Base-by-base conservation (phyloP, 371 early-diverging fungal genomes). In the Massospora cicadina region DNA sequence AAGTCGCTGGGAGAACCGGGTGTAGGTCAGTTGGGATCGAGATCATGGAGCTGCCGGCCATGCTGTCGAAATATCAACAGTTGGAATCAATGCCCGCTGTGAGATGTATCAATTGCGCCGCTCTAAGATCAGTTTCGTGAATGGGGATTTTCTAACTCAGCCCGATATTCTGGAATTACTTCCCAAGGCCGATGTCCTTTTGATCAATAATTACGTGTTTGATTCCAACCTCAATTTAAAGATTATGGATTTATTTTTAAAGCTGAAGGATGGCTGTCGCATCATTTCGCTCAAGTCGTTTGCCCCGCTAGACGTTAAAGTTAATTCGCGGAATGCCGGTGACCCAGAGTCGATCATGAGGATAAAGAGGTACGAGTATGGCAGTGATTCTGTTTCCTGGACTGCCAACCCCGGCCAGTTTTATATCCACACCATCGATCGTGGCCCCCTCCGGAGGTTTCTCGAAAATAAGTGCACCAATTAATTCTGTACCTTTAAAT, bases 141-240 rank as follows among this genome's bases (percentile, higher is more conserved):
- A 79, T n/a, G 90, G 85, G 21, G 88, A 88, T 72, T 87, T 89
- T 71, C 71, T 87, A 56, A 84, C 85, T 32, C 77, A 78, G 31
- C 74, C 81, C 25, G 79, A 78, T 33, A 70, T 87, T 7, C 76
- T 80, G 54, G 68, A 80, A 54, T 83, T 88, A 33, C 68, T 93
- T 62, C 83, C 83, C 24, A 75, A 77, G 17, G 93, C 92, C 2
- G 93, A 94, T 70, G 91, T 97, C 24, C 77, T 97, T 53, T 78
- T 97, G 61, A 91, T 91, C 65, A 94, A 93, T 75, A 94, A 93
- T 72, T 95, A 93, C 68, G 93, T 90, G 1, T 97, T 95, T 71
- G 83, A 84, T 67, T 80, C 87, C 55, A 73, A 78, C 21, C 77
- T 92, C 28, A 95, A 97, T 72, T 89, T 91, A 65, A 69, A 75